phyloP scores from a whole-genome alignment of 2,329 filamentous ascomycete species.

The Fusarium sp. region DNA sequence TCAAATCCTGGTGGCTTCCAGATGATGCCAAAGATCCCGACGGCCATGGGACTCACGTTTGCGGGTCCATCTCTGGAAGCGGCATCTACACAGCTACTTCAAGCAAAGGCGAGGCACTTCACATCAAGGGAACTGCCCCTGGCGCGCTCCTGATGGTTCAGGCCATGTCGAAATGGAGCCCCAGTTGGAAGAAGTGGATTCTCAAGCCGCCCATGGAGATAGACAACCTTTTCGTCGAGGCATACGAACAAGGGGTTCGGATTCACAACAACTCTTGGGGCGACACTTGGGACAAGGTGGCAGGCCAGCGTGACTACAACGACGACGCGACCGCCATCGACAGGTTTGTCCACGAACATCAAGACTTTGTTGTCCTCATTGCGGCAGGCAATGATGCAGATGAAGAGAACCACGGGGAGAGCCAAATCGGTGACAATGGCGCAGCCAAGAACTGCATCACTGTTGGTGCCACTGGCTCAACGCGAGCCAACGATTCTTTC shows the following conservation, averaged over 20 bases:
- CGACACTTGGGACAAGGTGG: not conserved
- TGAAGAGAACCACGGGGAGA: not conserved
- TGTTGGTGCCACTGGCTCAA: not conserved
- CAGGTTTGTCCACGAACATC: not conserved
- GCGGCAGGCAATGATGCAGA: not conserved
- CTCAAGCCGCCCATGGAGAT: not conserved
- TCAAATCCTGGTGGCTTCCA: not conserved
- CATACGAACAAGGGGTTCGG: not conserved
- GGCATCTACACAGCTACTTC: not conserved
- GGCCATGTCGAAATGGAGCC: not conserved
- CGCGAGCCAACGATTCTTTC: not conserved
- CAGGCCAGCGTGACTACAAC: not conserved
- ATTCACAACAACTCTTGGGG: not conserved
- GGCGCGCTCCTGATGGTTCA: not conserved
- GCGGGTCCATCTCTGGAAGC: not conserved
- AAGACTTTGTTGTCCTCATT: not conserved
- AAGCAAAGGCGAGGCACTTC: not conserved
- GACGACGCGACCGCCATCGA: not conserved
- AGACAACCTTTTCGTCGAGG: not conserved
- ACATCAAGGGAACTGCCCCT: not conserved
- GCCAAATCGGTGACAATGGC: not conserved
- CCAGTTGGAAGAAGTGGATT: not conserved
- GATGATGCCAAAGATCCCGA: not conserved
- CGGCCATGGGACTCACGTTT: not conserved
- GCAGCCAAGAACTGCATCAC: conserved; percentile 13